Evolutionary conservation across 2,329 filamentous ascomycete species (phyloP).

Genomic region (Fusarium austroafricanum): DNA sequence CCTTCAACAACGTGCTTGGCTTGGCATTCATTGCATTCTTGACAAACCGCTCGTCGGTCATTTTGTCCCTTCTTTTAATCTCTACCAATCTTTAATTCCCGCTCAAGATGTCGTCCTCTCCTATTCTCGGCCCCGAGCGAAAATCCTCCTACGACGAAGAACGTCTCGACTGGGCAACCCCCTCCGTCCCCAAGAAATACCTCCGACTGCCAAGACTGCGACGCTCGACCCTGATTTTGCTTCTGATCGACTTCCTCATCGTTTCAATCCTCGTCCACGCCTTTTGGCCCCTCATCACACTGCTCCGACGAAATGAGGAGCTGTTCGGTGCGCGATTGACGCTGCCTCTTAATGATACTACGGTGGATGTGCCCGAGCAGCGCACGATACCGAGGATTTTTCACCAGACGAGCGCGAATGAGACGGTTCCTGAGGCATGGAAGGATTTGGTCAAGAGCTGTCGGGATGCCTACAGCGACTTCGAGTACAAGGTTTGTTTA

Average conservation of each 20-base stretch:
- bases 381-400: constrained; percentile 80
- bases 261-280: constrained; percentile 72
- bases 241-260: constrained; percentile 70
- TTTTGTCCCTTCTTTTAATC: neutral
- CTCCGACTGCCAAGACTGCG: constrained; percentile 38
- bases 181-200: constrained; percentile 41
- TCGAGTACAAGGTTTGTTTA: constrained; percentile 74
- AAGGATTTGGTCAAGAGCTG: constrained; percentile 73
- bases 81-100: neutral
- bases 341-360: constrained; percentile 70
- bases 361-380: constrained; percentile 68
- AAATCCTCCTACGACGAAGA: constrained; percentile 43
- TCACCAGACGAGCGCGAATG: constrained; percentile 79
- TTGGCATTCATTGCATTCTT: neutral
- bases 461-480: constrained; percentile 74
- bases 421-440: constrained; percentile 76
- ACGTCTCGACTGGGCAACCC: constrained; percentile 40
- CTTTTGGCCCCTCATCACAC: constrained; percentile 77
- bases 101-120: constrained; percentile 17
- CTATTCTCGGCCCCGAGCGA: constrained; percentile 21
- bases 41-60: neutral
- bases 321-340: constrained; percentile 46
- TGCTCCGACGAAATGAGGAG: constrained; percentile 64
- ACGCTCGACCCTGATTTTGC: constrained; percentile 65
- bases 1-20: neutral